Base-by-base conservation (phyloP, 768 basidiomycete genomes). In the Suillus variegatus region DNA sequence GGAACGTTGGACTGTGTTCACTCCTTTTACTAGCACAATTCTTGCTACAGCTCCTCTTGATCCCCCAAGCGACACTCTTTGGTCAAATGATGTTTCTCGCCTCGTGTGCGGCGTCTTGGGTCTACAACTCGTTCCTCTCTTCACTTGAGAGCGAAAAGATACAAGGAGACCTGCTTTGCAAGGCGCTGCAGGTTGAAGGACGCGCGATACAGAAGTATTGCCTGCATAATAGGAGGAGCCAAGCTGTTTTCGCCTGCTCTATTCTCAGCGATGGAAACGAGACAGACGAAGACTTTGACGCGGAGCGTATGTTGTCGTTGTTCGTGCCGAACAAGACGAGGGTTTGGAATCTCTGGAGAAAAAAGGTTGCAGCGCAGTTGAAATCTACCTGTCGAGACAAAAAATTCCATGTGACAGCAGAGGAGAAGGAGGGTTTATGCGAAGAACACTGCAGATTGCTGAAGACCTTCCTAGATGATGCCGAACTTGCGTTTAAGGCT, bases 71-170 rank as follows among this genome's bases (percentile, higher is more conserved):
- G 13, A 40, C 64, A 13, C 71, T 79, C 46, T 78, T 79, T 7
- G 78, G 79, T 13, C 78, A 80, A 58, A 63, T 76, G 51, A 65
- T 79, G 75, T 80, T 79, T 64, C 63, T 79, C 36, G 52, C 63
- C 0, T 68, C 78, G 1, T 70, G 80, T 18, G 73, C 66, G 4
- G 72, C 73, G 2, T 80, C 78, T 1, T 80, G 79, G 78, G 62
- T 20, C 1, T 78, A 80, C 61, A 80, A 80, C 49, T 72, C 75
- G 1, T 79, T 72, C 55, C 72, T 80, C 36, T 77, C 77, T 9
- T 75, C 74, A 0, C 67, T 84, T 71, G 81, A 84, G 61, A 73
- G 73, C 35, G 72, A 75, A 55, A 75, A 65, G 28, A 70, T 76
- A 12, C 75, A 75, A 55, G 69, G 58, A 9, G 57, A 67, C 1